Percentiles rank a stretch among this genome's conserved stretches.
Conservation (phyloP, 2,329 filamentous ascomycete genomes). For the Cladophialophora exuberans region DNA sequence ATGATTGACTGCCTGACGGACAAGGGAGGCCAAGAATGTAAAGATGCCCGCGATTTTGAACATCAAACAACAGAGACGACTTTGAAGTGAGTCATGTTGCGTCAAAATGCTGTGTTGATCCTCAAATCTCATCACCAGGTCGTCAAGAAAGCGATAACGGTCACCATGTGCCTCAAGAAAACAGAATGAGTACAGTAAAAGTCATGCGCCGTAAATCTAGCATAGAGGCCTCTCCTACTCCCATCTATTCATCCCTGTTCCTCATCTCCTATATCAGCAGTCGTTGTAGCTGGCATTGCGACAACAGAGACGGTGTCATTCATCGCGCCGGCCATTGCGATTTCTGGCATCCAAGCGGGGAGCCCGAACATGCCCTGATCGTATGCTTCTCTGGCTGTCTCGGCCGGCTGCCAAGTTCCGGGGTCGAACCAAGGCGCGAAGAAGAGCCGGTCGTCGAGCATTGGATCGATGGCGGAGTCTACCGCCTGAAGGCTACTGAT, state of each 20-base stretch:
- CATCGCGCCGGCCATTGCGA: background rate
- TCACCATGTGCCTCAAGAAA: too few relatives aligned
- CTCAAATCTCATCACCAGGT: too few relatives aligned
- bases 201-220: too few relatives aligned
- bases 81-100: too few relatives aligned
- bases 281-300: background rate
- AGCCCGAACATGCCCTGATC: slow-evolving; percentile 9
- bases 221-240: too few relatives aligned
- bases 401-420: slow-evolving; percentile 16
- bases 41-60: too few relatives aligned
- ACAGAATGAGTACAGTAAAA: too few relatives aligned
- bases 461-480: background rate
- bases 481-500: background rate
- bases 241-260: background rate
- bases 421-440: slow-evolving; percentile 17
- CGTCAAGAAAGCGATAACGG: too few relatives aligned
- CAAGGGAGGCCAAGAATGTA: too few relatives aligned
- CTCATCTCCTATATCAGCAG: background rate
- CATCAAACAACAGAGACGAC: too few relatives aligned
- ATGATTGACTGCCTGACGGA: too few relatives aligned
- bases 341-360: slow-evolving; percentile 10
- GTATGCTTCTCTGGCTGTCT: slow-evolving; percentile 13
- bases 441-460: slow-evolving; percentile 15
- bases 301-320: background rate
- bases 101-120: too few relatives aligned